These are phyloP conservation scores for Kluyveromyces wickerhamii DNA, from an alignment of 805 yeast genomes.

Conservation along the genomic window DNA sequence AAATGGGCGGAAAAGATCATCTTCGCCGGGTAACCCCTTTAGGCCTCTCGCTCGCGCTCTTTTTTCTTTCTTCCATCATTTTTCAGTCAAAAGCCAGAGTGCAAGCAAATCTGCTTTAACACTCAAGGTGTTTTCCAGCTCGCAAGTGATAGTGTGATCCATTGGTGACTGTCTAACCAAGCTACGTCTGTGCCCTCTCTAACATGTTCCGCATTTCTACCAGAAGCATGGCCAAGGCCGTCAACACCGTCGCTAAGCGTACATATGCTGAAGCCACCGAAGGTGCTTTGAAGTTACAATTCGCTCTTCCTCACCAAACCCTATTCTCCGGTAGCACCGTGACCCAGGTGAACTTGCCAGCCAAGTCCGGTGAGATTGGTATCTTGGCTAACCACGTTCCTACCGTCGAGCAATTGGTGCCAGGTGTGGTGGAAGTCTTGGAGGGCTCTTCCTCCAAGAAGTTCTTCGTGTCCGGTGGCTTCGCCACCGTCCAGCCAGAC, in stretches of 20 bases:
- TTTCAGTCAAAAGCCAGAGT: no score
- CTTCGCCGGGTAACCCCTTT: neutral
- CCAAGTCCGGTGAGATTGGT: slow-evolving; percentile 94
- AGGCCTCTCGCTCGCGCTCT: neutral
- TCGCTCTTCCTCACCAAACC: slow-evolving; percentile 83
- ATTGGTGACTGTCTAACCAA: neutral
- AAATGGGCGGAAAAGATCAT: neutral
- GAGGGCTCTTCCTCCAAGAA: slow-evolving; percentile 66
- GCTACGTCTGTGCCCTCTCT: neutral
- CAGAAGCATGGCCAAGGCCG: slow-evolving; percentile 26
- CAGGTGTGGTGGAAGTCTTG: slow-evolving; percentile 90
- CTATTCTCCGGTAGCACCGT: slow-evolving; percentile 43
- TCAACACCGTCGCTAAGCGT: slow-evolving; percentile 54
- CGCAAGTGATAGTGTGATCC: neutral
- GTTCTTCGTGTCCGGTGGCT: slow-evolving; percentile 92
- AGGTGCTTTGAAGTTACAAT: slow-evolving; percentile 75
- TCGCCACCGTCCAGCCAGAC: slow-evolving; percentile 93
- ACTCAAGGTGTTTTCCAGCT: no score
- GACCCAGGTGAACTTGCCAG: slow-evolving; percentile 88
- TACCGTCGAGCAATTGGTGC: slow-evolving; percentile 88
- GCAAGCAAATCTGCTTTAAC: no score
- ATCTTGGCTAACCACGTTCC: slow-evolving; percentile 97
- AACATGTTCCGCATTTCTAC: slow-evolving; percentile 23
- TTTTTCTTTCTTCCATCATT: no score
- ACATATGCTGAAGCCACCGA: slow-evolving; percentile 79